Conservation (phyloP, 2,329 filamentous ascomycete genomes). For the Claviceps pusilla region DNA sequence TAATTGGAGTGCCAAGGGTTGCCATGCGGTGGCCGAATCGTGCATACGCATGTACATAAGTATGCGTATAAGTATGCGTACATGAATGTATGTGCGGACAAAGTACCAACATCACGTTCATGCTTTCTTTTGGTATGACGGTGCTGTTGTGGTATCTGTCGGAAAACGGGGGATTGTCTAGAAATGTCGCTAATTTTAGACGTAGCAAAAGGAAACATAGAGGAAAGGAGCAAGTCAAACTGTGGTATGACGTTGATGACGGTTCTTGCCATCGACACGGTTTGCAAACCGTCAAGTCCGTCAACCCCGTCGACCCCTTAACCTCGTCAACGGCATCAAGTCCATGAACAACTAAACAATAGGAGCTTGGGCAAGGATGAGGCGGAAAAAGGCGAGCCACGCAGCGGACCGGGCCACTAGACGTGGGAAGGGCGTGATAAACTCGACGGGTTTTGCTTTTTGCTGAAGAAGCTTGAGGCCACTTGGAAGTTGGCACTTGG, state of each 20-base stretch:
- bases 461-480: neutral
- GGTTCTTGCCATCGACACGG: too few species aligned
- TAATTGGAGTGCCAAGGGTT: neutral
- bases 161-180: neutral
- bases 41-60: neutral
- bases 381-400: conserved; percentile 4
- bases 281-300: too few species aligned
- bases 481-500: too few species aligned
- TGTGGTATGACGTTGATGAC: too few species aligned
- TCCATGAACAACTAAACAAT: neutral
- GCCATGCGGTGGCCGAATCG: neutral
- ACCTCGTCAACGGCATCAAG: too few species aligned
- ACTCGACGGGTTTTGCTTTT: neutral
- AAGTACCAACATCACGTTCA: too few species aligned
- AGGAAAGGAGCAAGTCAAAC: too few species aligned
- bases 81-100: neutral
- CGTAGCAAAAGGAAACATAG: too few species aligned
- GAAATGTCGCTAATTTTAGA: neutral
- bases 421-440: neutral
- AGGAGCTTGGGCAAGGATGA: neutral
- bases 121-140: neutral
- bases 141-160: neutral
- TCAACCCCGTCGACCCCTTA: too few species aligned
- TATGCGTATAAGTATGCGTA: neutral
- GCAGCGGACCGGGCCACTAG: conserved; percentile 3